These are phyloP conservation scores for Pyrenopolyporus hunteri DNA, from an alignment of 495 filamentous ascomycete genomes.

Conservation along the genomic window DNA sequence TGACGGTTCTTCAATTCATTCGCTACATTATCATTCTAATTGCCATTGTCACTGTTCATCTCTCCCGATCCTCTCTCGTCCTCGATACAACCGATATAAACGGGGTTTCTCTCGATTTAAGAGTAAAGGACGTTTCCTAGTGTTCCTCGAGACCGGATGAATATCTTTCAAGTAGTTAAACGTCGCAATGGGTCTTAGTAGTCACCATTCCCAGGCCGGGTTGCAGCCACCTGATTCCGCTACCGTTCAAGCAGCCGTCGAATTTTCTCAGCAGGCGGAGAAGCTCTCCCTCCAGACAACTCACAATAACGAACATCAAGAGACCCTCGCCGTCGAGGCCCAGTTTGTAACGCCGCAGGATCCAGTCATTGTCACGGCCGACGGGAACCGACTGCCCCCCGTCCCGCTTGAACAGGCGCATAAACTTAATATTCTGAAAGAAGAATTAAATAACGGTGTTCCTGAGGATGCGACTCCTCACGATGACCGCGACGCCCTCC, in stretches of 20 bases:
- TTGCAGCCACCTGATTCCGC: slow-evolving; percentile 8
- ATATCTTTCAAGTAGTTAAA: background rate
- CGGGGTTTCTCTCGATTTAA: background rate
- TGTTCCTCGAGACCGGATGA: background rate
- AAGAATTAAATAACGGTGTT: slow-evolving; percentile 50
- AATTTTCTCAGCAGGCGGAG: slow-evolving; percentile 63
- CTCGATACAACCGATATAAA: background rate
- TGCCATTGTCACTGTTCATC: too few relatives aligned
- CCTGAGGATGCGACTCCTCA: slow-evolving; percentile 20
- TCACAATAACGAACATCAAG: slow-evolving; percentile 30
- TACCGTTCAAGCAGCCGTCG: slow-evolving; percentile 37
- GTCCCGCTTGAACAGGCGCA: slow-evolving; percentile 69
- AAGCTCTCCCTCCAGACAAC: slow-evolving; percentile 58
- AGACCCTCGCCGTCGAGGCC: slow-evolving; percentile 64
- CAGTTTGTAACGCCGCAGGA: slow-evolving; percentile 72
- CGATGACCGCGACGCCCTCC: slow-evolving; percentile 5
- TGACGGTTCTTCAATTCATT: background rate
- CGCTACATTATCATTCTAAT: slow-evolving; percentile 2
- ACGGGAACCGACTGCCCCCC: slow-evolving; percentile 67
- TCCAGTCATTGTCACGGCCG: slow-evolving; percentile 70
- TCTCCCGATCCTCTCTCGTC: too few relatives aligned
- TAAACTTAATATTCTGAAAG: slow-evolving; percentile 67
- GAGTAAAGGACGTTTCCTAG: background rate
- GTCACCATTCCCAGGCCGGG: slow-evolving; percentile 7
- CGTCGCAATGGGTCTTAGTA: slow-evolving; percentile 20